phyloP scores from a whole-genome alignment of 352 stramenopile species.

The Phytophthora nicotianae region DNA sequence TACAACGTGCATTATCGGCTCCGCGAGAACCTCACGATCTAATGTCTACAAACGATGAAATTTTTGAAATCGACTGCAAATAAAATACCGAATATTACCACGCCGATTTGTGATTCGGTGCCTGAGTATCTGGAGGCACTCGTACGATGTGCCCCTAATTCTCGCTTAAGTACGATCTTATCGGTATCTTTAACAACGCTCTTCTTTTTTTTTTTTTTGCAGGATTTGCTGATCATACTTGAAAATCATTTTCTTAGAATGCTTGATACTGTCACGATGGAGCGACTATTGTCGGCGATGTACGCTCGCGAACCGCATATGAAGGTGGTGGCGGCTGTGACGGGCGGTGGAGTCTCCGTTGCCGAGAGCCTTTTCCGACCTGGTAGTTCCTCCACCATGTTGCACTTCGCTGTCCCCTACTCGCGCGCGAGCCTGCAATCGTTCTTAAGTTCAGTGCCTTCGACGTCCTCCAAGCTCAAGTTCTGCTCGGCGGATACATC shows the following conservation, averaged over 20 bases:
- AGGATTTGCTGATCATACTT: too few relatives aligned
- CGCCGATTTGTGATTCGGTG: neutral
- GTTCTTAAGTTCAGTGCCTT: constrained; percentile 42
- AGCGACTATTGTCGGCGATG: constrained; percentile 60
- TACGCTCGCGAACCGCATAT: constrained; percentile 54
- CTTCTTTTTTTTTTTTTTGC: neutral
- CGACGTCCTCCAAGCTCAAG: constrained; percentile 21
- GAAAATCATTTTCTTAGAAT: too few relatives aligned
- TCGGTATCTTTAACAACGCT: neutral
- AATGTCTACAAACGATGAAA: neutral
- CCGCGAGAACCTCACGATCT: too few relatives aligned
- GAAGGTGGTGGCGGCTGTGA: constrained; percentile 64
- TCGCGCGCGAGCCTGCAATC: constrained; percentile 60
- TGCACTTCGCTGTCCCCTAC: constrained; percentile 74
- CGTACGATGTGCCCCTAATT: neutral
- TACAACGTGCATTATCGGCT: too few relatives aligned
- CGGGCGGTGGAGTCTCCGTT: constrained; percentile 56
- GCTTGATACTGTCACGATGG: constrained; percentile 39
- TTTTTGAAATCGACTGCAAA: too few relatives aligned
- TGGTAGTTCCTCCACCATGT: constrained; percentile 74
- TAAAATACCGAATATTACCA: neutral
- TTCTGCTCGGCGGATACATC: constrained; percentile 70
- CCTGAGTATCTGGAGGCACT: neutral
- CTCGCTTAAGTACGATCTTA: neutral
- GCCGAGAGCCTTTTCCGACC: constrained; percentile 54